Percentiles rank a stretch among this genome's conserved stretches.
phyloP scores from a whole-genome alignment of 2,329 filamentous ascomycete species.

The Chaetoscypha palmicola region DNA sequence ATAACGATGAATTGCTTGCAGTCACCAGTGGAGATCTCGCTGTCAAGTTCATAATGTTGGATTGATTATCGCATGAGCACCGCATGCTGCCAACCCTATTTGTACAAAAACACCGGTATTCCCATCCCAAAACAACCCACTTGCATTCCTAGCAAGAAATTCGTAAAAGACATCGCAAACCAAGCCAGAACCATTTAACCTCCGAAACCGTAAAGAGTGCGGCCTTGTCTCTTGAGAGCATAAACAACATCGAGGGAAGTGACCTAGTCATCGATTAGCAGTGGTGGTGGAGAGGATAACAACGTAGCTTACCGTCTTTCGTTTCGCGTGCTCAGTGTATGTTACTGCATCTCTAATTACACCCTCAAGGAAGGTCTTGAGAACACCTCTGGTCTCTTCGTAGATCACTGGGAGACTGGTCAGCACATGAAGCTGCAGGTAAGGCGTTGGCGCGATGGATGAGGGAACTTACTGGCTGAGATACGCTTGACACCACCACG shows the following conservation, averaged over 20 bases:
- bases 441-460: background rate
- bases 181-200: conserved; percentile 38
- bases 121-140: conserved; percentile 23
- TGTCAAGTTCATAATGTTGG: conserved; percentile 11
- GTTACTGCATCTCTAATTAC: conserved; percentile 55
- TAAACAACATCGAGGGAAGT: conserved; percentile 60
- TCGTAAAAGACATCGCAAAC: conserved; percentile 24
- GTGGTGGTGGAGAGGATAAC: no score
- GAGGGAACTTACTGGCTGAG: conserved; percentile 63
- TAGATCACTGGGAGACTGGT: conserved; percentile 12
- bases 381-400: conserved; percentile 66
- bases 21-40: conserved; percentile 1
- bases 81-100: conserved; percentile 26
- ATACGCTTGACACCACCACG: conserved; percentile 99
- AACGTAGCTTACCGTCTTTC: no score
- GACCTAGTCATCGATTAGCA: no score
- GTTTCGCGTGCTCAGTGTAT: conserved; percentile 66
- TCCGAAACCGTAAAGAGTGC: conserved; percentile 63
- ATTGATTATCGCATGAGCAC: conserved; percentile 22
- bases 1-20: no score
- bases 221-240: conserved; percentile 59
- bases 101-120: conserved; percentile 15
- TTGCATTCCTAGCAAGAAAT: conserved; percentile 20
- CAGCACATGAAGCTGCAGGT: background rate
- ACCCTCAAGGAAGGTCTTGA: conserved; percentile 78